phyloP scores from a whole-genome alignment of 2,329 filamentous ascomycete genomes.

The Xylaria sp. region DNA sequence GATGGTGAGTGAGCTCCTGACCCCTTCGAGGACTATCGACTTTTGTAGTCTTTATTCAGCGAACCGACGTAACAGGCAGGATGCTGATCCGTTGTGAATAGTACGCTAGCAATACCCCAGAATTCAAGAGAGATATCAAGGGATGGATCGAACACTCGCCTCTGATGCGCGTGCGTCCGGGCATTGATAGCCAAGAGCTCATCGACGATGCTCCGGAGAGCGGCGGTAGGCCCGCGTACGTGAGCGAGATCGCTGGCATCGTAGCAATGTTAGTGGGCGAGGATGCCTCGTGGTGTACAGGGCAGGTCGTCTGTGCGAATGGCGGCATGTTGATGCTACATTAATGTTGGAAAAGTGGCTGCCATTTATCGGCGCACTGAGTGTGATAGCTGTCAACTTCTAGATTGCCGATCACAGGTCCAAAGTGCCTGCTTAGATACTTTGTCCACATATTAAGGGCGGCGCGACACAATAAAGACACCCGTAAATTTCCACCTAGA shows the following conservation, averaged over 20 bases:
- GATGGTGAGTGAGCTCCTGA: constrained; percentile 31
- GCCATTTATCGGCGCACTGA: neutral
- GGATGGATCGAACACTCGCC: constrained; percentile 65
- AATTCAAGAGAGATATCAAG: constrained; percentile 55
- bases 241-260: constrained; percentile 77
- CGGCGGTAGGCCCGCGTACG: constrained; percentile 70
- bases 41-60: neutral
- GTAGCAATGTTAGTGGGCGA: constrained; percentile 78
- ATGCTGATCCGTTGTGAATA: constrained; percentile 51
- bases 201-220: constrained; percentile 67
- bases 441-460: neutral
- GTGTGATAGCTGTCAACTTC: neutral
- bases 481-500: neutral
- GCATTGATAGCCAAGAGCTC: constrained; percentile 69
- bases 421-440: neutral
- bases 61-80: neutral
- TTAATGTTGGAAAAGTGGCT: neutral
- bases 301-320: constrained; percentile 82
- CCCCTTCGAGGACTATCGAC: neutral
- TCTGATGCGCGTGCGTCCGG: constrained; percentile 67
- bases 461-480: neutral
- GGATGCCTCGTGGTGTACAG: constrained; percentile 81
- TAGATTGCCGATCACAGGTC: neutral
- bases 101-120: constrained; percentile 57
- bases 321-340: constrained; percentile 62